Conservation (phyloP, 108 stramenopile genomes). For the Tribonema minus region DNA sequence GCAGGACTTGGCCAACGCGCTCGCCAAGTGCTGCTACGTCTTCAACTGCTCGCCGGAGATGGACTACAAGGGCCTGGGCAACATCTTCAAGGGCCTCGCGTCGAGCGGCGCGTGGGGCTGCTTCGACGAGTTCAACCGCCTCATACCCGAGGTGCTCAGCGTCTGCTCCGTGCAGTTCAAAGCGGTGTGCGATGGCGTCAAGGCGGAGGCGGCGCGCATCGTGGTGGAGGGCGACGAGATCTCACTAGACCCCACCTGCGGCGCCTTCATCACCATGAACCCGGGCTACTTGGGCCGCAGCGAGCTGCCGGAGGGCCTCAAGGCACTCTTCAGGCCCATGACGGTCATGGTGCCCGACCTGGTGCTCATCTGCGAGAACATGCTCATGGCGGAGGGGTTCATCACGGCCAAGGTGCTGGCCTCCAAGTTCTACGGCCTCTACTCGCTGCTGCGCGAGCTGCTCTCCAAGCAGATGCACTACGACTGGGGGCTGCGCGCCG, state of each 20-base stretch:
- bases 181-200: slow-evolving; percentile 73
- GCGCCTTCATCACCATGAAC: slow-evolving; percentile 71
- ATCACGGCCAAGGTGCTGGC: slow-evolving; percentile 65
- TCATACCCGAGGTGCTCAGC: slow-evolving; percentile 70
- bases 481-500: slow-evolving; percentile 69
- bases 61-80: slow-evolving; percentile 65
- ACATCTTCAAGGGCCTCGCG: slow-evolving; percentile 69
- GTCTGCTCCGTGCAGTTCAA: slow-evolving; percentile 77
- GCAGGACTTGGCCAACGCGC: slow-evolving; percentile 69
- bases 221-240: slow-evolving; percentile 64
- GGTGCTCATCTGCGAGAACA: slow-evolving; percentile 71
- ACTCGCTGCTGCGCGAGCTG: slow-evolving; percentile 62
- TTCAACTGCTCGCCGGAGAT: slow-evolving; percentile 76
- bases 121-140: slow-evolving; percentile 71
- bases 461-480: slow-evolving; percentile 69
- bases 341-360: slow-evolving; percentile 69
- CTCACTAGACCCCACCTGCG: slow-evolving; percentile 59
- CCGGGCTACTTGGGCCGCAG: slow-evolving; percentile 65
- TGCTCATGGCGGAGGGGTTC: slow-evolving; percentile 72
- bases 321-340: slow-evolving; percentile 68
- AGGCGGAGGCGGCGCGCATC: slow-evolving; percentile 61
- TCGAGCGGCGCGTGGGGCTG: slow-evolving; percentile 69
- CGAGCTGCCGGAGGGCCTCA: slow-evolving; percentile 66
- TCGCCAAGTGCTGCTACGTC: slow-evolving; percentile 73
- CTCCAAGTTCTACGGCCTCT: slow-evolving; percentile 67